Percentiles rank a stretch among this genome's conserved stretches.
phyloP scores from a whole-genome alignment of 164 flowering plant species.

The Macadamia tetraphylla region DNA sequence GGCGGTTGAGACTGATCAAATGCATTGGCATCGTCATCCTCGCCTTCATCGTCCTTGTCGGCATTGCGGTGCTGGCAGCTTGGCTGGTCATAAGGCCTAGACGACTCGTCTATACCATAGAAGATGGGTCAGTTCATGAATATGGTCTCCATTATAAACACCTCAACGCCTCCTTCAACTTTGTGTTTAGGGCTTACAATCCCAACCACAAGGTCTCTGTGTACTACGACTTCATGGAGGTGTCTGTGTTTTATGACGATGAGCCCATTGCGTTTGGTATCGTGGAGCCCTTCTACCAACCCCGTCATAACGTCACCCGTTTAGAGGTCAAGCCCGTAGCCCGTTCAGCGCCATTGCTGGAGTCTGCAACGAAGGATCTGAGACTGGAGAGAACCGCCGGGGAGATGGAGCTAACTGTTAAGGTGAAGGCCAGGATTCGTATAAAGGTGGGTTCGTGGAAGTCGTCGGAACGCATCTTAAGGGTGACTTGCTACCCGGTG shows the following conservation, averaged over 20 bases:
- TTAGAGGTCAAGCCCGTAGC: conserved; percentile 32
- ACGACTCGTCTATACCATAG: conserved; percentile 41
- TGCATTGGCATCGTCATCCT: conserved; percentile 26
- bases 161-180: conserved; percentile 44
- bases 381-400: conserved; percentile 35
- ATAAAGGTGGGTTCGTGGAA: conserved; percentile 59
- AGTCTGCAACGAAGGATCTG: conserved; percentile 28
- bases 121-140: conserved; percentile 34
- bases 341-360: conserved; percentile 19
- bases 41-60: conserved; percentile 39
- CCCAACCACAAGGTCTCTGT: conserved; percentile 52
- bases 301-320: conserved; percentile 34
- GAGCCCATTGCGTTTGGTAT: conserved; percentile 34
- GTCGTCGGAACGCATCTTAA: conserved; percentile 32
- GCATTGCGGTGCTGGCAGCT: conserved; percentile 40
- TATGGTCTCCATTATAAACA: conserved; percentile 40
- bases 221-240: conserved; percentile 51
- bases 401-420: conserved; percentile 35
- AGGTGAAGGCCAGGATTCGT: conserved; percentile 45
- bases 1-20: background rate
- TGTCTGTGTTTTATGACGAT: conserved; percentile 34
- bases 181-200: conserved; percentile 41
- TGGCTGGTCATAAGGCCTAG: conserved; percentile 60
- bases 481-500: conserved; percentile 35
- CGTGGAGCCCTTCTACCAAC: conserved; percentile 50